Base-by-base conservation (phyloP, 2,329 filamentous ascomycete genomes). In the Trichoderma endophyticum region DNA sequence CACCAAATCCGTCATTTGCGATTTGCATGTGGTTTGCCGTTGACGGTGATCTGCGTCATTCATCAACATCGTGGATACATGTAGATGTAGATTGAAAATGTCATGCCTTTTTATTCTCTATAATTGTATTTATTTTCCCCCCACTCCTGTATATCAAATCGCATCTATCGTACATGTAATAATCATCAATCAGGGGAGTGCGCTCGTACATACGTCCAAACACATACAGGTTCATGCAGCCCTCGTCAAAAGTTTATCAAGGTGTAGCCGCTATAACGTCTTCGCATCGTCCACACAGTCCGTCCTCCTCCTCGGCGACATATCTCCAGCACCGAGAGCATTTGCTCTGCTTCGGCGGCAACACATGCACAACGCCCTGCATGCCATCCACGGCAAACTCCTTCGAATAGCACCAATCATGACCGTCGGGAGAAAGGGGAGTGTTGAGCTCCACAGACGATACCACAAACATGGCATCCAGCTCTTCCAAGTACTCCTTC, bases 241-340 rank as follows among this genome's bases (percentile, higher is more conserved):
- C 30, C 7, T 24, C 32, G 8, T n/a, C 18, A 30, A 43, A 15
- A 11, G n/a, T 3, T 34, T 28, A 69, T 32, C 28, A 48, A 43
- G 66, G 28, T 14, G 48, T 8, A 3, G 56, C 26, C 6, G 66
- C 36, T 57, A 21, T 32, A 26, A 95, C 88, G 14, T 89, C 86
- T 34, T 91, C 89, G 80, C 95, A 98, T 78, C 94, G 85, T 63
- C 81, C 82, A 81, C 95, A 98, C 21, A 97, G 82, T 51, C 83
- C 80, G 21, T 92, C 89, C 75, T 91, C 86, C 62, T 82, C 82
- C n/a, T 87, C 84, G n/a, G 92, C 90, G 28, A 92, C 86, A 80
- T 93, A 97, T 73, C 92, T 89, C 96, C 96, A 99, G 82, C 96
- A 99, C 65, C 96, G 86, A 1, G 89, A 86, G 80, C 96, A 99